Conservation (phyloP, 2,329 filamentous ascomycete genomes). For the Aspergillus quadrilineatus region DNA sequence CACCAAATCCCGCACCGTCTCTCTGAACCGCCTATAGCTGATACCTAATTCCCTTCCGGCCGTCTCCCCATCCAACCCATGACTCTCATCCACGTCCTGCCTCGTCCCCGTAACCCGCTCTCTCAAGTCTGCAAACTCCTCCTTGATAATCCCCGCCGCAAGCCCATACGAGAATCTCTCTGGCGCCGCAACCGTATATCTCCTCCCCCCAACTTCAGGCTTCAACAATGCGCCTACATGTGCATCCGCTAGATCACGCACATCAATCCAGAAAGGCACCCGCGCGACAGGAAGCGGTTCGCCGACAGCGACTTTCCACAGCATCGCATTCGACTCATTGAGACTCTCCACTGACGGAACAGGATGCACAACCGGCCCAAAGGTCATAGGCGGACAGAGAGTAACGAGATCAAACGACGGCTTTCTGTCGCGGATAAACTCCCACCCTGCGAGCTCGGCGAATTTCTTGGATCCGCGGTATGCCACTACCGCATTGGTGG, state of each 20-base stretch:
- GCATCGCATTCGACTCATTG: slow-evolving; percentile 45
- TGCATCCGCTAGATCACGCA: slow-evolving; percentile 46
- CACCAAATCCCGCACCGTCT: slow-evolving; percentile 24
- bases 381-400: slow-evolving; percentile 48
- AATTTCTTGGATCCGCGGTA: slow-evolving; percentile 37
- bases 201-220: slow-evolving; percentile 28
- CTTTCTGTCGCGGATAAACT: slow-evolving; percentile 34
- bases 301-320: slow-evolving; percentile 44
- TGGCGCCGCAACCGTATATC: slow-evolving; percentile 42
- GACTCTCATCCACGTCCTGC: slow-evolving; percentile 30
- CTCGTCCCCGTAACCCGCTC: slow-evolving; percentile 32
- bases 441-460: slow-evolving; percentile 31
- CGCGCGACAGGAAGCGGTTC: slow-evolving; percentile 34
- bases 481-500: slow-evolving; percentile 25
- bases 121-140: slow-evolving; percentile 5
- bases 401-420: slow-evolving; percentile 45
- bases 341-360: slow-evolving; percentile 34
- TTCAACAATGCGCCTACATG: slow-evolving; percentile 45
- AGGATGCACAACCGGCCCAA: slow-evolving; percentile 46
- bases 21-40: slow-evolving; percentile 29
- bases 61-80: slow-evolving; percentile 46
- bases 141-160: slow-evolving; percentile 25
- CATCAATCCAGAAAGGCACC: slow-evolving; percentile 43
- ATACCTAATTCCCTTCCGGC: slow-evolving; percentile 42
- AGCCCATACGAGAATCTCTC: slow-evolving; percentile 49